Evolutionary conservation across 2,329 filamentous ascomycete genomes (phyloP), one percentile per base, ranked within the genome.

Genomic region (Exutisphaerella laricina): DNA sequence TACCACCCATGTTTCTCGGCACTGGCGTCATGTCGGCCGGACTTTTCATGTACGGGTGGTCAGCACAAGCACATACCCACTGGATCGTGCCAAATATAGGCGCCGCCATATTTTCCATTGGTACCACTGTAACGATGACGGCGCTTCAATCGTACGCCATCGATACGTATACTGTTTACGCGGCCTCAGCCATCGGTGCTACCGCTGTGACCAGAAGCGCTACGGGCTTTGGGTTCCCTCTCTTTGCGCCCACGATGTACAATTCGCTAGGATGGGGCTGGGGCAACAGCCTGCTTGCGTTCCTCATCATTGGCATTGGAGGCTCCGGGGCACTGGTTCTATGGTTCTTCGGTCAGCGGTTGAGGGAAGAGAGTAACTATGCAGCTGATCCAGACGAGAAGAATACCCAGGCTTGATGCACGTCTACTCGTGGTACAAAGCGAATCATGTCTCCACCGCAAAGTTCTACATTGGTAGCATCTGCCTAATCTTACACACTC

Each of bases 11-110:
- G 9, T n/a, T 39, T 4, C 25, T 16, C 7, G 34, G 34, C 5
- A 17, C 41, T 7, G 16, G 38, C 10, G 9, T 46, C 30, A 58
- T 67, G 5, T 63, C 65, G 0, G 59, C 66, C 25, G 67, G 64
- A 36, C 51, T 68, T 5, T 67, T 68, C 56, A 66, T 62, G 64
- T 68, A 66, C 39, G 66, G 64, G 3, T 68, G 65, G 65, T 51
- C 57, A 3, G 49, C 62, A 1, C 29, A 57, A 28, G 32, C 26
- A 14, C 34, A 48, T 5, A 45, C 60, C 6, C 62, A 62, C 48
- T 66, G 62, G 62, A 65, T 66, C 5, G 25, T 42, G 12, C 39
- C 44, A 4, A 43, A 43, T 17, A 36, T 51, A 8, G 35, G 28
- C 3, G 16, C 39, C 10, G 25, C 34, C 7, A 28, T 21, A 12